Conservation (phyloP, 345 rosid genomes). For the Durio zibethinus region DNA sequence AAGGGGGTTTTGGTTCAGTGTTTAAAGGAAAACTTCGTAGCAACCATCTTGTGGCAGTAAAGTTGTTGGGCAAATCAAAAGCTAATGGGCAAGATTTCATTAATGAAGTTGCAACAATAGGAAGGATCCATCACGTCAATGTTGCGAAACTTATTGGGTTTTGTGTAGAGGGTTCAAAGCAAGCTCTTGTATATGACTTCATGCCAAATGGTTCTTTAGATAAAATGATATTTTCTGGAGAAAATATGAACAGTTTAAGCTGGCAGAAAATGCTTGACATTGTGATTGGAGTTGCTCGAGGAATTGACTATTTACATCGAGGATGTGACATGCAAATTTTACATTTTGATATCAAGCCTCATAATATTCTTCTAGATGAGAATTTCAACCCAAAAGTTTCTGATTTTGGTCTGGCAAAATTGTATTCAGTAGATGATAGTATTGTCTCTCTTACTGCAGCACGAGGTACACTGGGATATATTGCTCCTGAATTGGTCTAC, state of each 20-base stretch:
- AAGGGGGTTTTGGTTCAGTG: not conserved
- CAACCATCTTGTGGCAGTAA: not conserved
- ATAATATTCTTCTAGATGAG: not conserved
- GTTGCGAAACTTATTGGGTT: conserved; percentile 24
- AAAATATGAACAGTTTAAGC: not conserved
- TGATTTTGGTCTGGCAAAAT: conserved; percentile 15
- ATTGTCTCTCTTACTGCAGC: conserved; percentile 16
- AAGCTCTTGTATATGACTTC: conserved; percentile 30
- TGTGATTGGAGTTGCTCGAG: conserved; percentile 18
- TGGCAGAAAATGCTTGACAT: conserved; percentile 9
- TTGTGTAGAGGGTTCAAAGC: conserved; percentile 19
- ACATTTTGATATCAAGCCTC: conserved; percentile 7
- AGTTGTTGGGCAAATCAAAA: not conserved
- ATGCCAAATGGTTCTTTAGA: conserved; percentile 29
- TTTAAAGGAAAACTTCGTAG: conserved; percentile 9
- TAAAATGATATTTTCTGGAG: conserved; percentile 16
- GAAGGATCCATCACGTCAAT: conserved; percentile 32
- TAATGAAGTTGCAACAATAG: conserved; percentile 19
- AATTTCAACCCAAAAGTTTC: conserved; percentile 13
- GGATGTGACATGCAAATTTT: conserved; percentile 1
- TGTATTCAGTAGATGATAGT: not conserved
- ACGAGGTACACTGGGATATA: not conserved
- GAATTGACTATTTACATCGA: conserved; percentile 7
- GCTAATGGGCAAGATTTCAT: conserved; percentile 7
- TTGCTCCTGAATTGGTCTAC: not conserved